phyloP scores from a whole-genome alignment of 768 basidiomycete species.

The Rhizopogon vesiculosus region DNA sequence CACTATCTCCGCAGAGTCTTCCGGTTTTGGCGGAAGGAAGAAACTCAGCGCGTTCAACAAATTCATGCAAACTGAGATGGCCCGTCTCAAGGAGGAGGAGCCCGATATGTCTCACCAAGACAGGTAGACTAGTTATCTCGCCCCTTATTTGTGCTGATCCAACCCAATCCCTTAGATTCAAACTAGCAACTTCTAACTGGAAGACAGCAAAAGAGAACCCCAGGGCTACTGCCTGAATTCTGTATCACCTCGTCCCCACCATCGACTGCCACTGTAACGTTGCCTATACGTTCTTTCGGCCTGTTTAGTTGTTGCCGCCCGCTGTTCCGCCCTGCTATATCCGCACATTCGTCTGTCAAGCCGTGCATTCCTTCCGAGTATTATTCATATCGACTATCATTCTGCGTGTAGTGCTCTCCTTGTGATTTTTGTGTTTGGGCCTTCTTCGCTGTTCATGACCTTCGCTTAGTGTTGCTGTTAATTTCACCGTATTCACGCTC shows the following conservation, averaged over 20 bases:
- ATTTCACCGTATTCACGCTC: conserved; percentile 10
- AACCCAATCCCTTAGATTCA: conserved; percentile 45
- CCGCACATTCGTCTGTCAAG: conserved; percentile 12
- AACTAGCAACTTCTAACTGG: conserved; percentile 73
- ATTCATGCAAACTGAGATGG: conserved; percentile 78
- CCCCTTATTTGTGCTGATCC: not conserved
- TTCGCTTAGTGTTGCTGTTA: conserved; percentile 4
- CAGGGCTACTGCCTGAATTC: conserved; percentile 27
- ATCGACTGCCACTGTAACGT: conserved; percentile 1
- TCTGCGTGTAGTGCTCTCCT: conserved; percentile 15
- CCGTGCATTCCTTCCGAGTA: conserved; percentile 9
- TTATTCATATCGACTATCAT: conserved; percentile 30
- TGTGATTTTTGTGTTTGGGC: conserved; percentile 7
- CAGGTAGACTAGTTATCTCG: conserved; percentile 39
- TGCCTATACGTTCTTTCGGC: conserved; percentile 7
- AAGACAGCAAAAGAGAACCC: conserved; percentile 70
- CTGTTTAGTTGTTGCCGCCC: not conserved
- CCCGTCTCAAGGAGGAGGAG: conserved; percentile 70
- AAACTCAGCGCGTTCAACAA: conserved; percentile 73
- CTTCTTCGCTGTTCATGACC: conserved; percentile 5
- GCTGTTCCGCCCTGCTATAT: not conserved
- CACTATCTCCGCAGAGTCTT: conserved; percentile 42
- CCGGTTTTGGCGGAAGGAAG: conserved; percentile 47
- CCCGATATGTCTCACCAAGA: conserved; percentile 72
- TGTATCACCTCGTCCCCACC: conserved; percentile 2